Evolutionary conservation across 2,329 filamentous ascomycete genomes (phyloP).

Genomic region (Xylaria sp.): DNA sequence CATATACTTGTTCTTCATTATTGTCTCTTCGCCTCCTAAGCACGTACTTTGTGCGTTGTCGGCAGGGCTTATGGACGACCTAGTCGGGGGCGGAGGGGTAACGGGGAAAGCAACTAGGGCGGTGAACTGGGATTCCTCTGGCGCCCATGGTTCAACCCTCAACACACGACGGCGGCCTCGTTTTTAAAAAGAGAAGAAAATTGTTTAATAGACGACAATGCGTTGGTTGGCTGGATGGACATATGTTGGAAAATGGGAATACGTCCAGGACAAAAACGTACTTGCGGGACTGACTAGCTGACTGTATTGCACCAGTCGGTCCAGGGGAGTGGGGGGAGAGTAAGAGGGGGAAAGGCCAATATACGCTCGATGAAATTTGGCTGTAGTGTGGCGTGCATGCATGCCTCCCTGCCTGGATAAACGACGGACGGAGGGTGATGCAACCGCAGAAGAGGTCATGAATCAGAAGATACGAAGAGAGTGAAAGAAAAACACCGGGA

Average conservation of each 20-base stretch:
- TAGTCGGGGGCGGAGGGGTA: neutral
- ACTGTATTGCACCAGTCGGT: too few relatives aligned
- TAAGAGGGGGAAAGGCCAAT: too few relatives aligned
- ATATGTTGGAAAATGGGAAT: too few relatives aligned
- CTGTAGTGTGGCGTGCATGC: too few relatives aligned
- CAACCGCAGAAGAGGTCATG: constrained; percentile 4
- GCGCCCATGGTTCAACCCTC: neutral
- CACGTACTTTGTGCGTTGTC: neutral
- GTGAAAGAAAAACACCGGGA: too few relatives aligned
- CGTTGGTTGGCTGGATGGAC: neutral
- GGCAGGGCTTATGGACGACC: neutral
- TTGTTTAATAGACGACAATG: neutral
- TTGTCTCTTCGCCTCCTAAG: constrained; percentile 1
- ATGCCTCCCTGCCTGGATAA: too few relatives aligned
- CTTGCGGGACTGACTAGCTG: too few relatives aligned
- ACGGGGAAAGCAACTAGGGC: neutral
- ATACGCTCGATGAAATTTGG: too few relatives aligned
- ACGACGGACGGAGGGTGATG: neutral
- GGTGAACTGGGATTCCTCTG: neutral
- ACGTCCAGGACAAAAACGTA: too few relatives aligned
- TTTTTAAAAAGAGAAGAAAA: too few relatives aligned
- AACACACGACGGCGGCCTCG: neutral
- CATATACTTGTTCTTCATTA: constrained; percentile 12
- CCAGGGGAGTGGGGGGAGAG: too few relatives aligned
- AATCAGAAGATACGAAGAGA: constrained; percentile 20